phyloP scores from a whole-genome alignment of 2,329 filamentous ascomycete species.

The Dothistroma septosporum region DNA sequence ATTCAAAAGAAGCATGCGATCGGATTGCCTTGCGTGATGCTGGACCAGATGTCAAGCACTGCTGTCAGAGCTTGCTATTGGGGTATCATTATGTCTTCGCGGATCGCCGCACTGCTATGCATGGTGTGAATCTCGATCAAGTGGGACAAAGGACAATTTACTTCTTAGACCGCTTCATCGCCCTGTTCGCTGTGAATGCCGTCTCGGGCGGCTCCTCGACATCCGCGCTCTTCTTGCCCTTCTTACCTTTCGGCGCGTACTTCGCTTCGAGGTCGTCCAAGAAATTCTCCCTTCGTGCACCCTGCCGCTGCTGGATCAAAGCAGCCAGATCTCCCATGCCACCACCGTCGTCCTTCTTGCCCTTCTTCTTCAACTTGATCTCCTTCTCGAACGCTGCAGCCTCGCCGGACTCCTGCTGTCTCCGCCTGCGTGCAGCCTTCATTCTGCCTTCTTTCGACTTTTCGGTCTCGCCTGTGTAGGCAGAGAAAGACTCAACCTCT shows the following conservation, averaged over 20 bases:
- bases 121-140: background rate
- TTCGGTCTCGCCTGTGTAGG: constrained; percentile 68
- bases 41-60: too few relatives aligned
- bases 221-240: constrained; percentile 49
- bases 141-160: background rate
- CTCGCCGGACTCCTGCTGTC: constrained; percentile 57
- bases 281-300: constrained; percentile 58
- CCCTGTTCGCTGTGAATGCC: constrained; percentile 49
- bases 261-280: constrained; percentile 73
- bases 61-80: background rate
- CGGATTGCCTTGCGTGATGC: too few relatives aligned
- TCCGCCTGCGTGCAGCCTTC: constrained; percentile 62
- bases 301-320: constrained; percentile 68
- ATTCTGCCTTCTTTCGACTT: constrained; percentile 38
- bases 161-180: constrained; percentile 29
- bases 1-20: too few relatives aligned
- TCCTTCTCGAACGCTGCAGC: constrained; percentile 73
- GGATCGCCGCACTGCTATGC: background rate
- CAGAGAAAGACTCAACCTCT: constrained; percentile 62
- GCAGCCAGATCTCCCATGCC: constrained; percentile 57
- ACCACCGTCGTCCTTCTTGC: constrained; percentile 47
- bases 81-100: background rate
- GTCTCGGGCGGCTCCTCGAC: constrained; percentile 61
- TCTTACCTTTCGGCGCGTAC: constrained; percentile 53
- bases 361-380: constrained; percentile 58